Conservation (phyloP, 164 flowering plant genomes). For the Umbilicus rupestris region DNA sequence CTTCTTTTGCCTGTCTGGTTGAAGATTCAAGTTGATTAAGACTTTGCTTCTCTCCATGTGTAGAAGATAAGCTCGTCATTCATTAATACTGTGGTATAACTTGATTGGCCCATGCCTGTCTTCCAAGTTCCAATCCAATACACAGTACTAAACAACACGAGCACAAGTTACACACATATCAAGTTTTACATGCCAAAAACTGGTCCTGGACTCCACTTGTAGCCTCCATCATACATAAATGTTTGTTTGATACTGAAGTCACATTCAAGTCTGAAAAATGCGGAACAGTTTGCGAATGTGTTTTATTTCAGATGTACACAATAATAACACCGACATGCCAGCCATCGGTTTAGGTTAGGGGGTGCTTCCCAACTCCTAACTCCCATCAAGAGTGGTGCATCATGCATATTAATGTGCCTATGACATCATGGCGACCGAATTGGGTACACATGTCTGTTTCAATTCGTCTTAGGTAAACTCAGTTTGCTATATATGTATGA, state of each 20-base stretch:
- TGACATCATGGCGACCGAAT: too few relatives aligned
- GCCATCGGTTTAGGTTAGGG: slow-evolving; percentile 2
- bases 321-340: not conserved
- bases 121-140: too few relatives aligned
- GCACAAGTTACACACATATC: too few relatives aligned
- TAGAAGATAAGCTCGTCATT: slow-evolving; percentile 3
- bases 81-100: not conserved
- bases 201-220: not conserved
- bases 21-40: not conserved
- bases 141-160: too few relatives aligned
- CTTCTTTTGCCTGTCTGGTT: not conserved
- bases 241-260: not conserved
- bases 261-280: not conserved
- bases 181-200: not conserved
- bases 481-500: too few relatives aligned
- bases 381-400: not conserved
- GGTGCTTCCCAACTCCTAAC: not conserved
- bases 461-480: too few relatives aligned
- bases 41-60: not conserved
- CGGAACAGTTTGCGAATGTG: too few relatives aligned
- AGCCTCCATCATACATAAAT: not conserved
- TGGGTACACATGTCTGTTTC: too few relatives aligned
- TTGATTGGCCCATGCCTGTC: not conserved
- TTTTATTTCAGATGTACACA: too few relatives aligned
- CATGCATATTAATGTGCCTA: not conserved